A percentile compares a stretch with the other conserved stretches of the same genome.
These are phyloP conservation scores for Lagenidium giganteum DNA, from an alignment of 352 stramenopile genomes.

Conservation along the genomic window DNA sequence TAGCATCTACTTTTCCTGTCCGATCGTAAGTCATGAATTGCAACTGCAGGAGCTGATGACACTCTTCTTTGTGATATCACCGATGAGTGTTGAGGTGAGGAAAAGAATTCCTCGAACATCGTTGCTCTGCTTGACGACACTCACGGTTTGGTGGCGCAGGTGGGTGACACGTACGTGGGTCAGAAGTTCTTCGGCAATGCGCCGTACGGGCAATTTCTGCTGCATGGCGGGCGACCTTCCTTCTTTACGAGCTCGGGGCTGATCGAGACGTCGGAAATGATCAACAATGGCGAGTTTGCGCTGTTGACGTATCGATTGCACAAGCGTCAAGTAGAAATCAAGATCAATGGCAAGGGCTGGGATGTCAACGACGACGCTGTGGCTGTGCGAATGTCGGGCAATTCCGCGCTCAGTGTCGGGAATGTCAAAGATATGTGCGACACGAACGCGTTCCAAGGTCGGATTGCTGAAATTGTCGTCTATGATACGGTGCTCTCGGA, in stretches of 20 bases:
- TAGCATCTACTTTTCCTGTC: slow-evolving; percentile 43
- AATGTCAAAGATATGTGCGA: slow-evolving; percentile 52
- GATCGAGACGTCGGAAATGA: slow-evolving; percentile 19
- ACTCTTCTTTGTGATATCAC: slow-evolving; percentile 55
- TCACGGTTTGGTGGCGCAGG: slow-evolving; percentile 7
- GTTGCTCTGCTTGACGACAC: neutral
- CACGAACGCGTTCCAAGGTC: slow-evolving; percentile 51
- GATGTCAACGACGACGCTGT: slow-evolving; percentile 9
- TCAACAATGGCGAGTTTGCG: slow-evolving; percentile 21
- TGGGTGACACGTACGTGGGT: slow-evolving; percentile 25
- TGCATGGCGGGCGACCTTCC: slow-evolving; percentile 47
- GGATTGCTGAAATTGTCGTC: slow-evolving; percentile 46
- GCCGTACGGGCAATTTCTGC: slow-evolving; percentile 60
- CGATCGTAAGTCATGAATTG: slow-evolving; percentile 25
- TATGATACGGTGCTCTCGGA: slow-evolving; percentile 42
- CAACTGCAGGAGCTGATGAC: slow-evolving; percentile 54
- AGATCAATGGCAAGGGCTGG: slow-evolving; percentile 28
- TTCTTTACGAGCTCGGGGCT: slow-evolving; percentile 49
- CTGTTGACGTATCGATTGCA: slow-evolving; percentile 47
- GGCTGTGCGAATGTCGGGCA: slow-evolving; percentile 36
- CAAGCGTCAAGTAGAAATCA: slow-evolving; percentile 36
- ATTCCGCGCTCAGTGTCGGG: slow-evolving; percentile 39
- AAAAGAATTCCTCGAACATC: too few relatives aligned
- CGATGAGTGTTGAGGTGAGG: slow-evolving; percentile 34
- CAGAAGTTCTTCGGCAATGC: slow-evolving; percentile 75